Conservation (phyloP, 2,329 filamentous ascomycete species). For the Neurospora sp. region DNA sequence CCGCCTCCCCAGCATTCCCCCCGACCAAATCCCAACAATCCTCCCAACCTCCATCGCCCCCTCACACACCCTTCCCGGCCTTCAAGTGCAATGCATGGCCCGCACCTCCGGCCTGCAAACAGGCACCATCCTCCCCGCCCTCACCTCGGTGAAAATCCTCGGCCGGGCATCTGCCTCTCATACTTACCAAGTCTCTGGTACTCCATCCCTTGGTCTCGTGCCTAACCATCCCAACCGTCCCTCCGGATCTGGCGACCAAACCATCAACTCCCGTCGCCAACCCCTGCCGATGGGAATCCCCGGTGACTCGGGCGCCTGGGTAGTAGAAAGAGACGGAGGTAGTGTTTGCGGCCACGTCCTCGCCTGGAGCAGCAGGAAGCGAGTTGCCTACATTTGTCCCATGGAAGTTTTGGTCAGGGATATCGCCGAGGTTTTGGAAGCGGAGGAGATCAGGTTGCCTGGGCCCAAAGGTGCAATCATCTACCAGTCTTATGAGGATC, state of each 20-base stretch:
- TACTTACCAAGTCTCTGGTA: constrained; percentile 50
- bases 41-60: constrained; percentile 51
- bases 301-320: constrained; percentile 89
- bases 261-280: constrained; percentile 4
- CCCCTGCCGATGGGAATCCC: constrained; percentile 53
- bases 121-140: constrained; percentile 65
- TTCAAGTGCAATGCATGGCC: constrained; percentile 79
- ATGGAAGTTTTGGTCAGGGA: constrained; percentile 88
- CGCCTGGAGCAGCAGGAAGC: constrained; percentile 73
- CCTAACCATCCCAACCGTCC: constrained; percentile 1
- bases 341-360: constrained; percentile 83
- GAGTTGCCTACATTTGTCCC: constrained; percentile 83
- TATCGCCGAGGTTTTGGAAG: constrained; percentile 69
- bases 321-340: constrained; percentile 71
- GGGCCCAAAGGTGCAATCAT: constrained; percentile 33
- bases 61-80: constrained; percentile 55
- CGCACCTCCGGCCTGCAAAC: constrained; percentile 76
- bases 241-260: background rate
- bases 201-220: constrained; percentile 11
- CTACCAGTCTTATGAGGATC: background rate
- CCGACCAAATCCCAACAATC: constrained; percentile 27
- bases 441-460: constrained; percentile 60
- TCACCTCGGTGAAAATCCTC: constrained; percentile 80
- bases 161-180: constrained; percentile 73
- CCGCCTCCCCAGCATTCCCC: constrained; percentile 3